Conservation (phyloP, 2,329 filamentous ascomycete genomes). For the Fusarium cyanostomum region DNA sequence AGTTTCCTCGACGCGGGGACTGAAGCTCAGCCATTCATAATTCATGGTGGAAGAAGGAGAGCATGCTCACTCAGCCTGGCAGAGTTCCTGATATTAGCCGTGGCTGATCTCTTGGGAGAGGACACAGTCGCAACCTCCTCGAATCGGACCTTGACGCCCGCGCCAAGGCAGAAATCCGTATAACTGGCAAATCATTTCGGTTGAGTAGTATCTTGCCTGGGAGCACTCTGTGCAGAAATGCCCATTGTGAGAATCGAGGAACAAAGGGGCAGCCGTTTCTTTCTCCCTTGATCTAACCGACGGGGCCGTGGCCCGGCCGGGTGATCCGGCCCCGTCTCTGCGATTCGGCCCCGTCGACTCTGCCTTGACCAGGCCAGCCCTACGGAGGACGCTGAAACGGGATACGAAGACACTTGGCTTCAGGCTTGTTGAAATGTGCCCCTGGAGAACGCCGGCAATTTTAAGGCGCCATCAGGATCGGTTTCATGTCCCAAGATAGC, state of each 20-base stretch:
- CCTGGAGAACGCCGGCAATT: conserved; percentile 5
- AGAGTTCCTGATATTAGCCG: conserved; percentile 2
- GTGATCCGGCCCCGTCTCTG: conserved; percentile 11
- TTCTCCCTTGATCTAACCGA: background rate
- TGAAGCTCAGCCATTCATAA: background rate
- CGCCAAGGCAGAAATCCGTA: background rate
- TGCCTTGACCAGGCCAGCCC: conserved; percentile 7
- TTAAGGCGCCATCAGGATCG: conserved; percentile 4
- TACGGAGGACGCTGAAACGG: conserved; percentile 10
- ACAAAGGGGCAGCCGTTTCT: background rate
- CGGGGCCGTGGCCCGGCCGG: conserved; percentile 7
- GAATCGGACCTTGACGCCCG: background rate
- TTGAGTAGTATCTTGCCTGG: background rate
- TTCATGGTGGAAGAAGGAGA: background rate
- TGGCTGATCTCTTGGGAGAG: background rate
- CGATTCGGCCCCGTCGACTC: conserved; percentile 10
- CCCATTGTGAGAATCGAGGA: background rate
- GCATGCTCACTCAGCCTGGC: conserved; percentile 2
- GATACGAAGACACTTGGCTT: conserved; percentile 10
- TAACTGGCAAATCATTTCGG: background rate
- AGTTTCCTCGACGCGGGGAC: conserved; percentile 2
- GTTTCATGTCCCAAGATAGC: conserved; percentile 17
- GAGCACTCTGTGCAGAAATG: background rate
- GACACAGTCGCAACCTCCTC: background rate
- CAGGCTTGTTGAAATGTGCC: conserved; percentile 3